A percentile compares a stretch with the other conserved stretches of the same genome.
phyloP scores from a whole-genome alignment of 2,329 filamentous ascomycete species.

The Lasiodiplodia sp. region DNA sequence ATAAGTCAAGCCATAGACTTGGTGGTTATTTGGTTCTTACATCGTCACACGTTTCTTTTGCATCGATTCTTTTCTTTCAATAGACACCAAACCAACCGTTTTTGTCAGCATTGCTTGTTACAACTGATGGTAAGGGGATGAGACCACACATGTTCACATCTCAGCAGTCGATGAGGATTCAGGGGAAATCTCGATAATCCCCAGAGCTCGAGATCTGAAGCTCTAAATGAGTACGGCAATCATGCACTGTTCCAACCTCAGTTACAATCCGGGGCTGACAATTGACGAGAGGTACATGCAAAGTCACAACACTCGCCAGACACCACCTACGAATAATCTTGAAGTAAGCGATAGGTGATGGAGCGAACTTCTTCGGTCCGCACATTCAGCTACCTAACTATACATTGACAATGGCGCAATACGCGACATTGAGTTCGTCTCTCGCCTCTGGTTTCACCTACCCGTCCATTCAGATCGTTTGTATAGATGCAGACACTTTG shows the following conservation, averaged over 20 bases:
- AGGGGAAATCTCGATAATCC: neutral
- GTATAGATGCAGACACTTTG: neutral
- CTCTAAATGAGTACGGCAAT: too few species aligned
- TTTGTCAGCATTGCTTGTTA: neutral
- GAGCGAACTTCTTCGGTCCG: neutral
- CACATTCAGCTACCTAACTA: conserved; percentile 20
- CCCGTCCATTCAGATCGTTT: neutral
- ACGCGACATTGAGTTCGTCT: neutral
- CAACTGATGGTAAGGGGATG: neutral
- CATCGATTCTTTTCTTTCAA: too few species aligned
- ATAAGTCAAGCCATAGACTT: neutral
- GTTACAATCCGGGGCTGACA: neutral
- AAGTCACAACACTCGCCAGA: neutral
- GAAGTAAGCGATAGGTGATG: neutral
- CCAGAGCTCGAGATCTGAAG: too few species aligned
- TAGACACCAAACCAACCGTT: too few species aligned
- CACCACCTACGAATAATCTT: neutral
- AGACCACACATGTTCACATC: neutral
- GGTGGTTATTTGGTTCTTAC: neutral
- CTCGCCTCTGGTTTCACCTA: neutral
- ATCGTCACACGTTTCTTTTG: neutral
- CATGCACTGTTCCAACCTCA: neutral
- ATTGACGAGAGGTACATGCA: neutral
- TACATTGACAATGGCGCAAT: conserved; percentile 5
- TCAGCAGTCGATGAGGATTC: neutral